Conservation (phyloP, 2,329 filamentous ascomycete genomes). For the Plectosphaerella cucumerina region DNA sequence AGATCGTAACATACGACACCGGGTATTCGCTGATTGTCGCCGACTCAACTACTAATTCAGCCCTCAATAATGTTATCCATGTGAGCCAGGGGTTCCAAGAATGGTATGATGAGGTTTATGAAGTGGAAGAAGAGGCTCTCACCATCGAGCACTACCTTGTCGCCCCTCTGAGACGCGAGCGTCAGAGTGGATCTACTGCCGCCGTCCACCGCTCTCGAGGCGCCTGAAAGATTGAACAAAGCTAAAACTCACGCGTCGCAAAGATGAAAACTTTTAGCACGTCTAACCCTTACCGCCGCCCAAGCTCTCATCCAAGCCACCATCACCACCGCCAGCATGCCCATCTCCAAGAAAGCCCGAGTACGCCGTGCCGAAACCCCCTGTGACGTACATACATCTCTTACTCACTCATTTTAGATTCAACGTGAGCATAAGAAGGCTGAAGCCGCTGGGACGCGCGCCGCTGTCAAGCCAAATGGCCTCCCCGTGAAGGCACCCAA, state of each 20-base stretch:
- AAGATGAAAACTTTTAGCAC: too few relatives aligned
- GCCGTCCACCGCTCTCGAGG: too few relatives aligned
- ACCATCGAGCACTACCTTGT: not conserved
- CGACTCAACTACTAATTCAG: too few relatives aligned
- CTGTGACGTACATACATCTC: not conserved
- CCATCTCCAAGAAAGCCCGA: conserved; percentile 24
- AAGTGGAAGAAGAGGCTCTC: not conserved
- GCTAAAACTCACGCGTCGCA: too few relatives aligned
- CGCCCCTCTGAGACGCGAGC: not conserved
- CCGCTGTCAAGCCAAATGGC: conserved; percentile 50
- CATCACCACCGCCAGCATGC: conserved; percentile 13
- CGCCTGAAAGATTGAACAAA: too few relatives aligned
- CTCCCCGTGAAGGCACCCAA: conserved; percentile 50
- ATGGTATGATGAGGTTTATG: not conserved
- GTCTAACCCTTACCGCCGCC: too few relatives aligned
- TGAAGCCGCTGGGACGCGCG: conserved; percentile 48
- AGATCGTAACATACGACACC: not conserved
- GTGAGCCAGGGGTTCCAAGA: not conserved
- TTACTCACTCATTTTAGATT: conserved; percentile 25
- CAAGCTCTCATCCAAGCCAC: too few relatives aligned
- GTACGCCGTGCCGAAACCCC: conserved; percentile 7
- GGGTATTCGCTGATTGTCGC: not conserved
- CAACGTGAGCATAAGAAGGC: conserved; percentile 52
- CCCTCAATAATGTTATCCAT: not conserved
- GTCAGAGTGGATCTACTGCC: not conserved